These are phyloP conservation scores for Setaria viridis DNA, from an alignment of 202 grass and related monocot genomes.

Conservation along the genomic window DNA sequence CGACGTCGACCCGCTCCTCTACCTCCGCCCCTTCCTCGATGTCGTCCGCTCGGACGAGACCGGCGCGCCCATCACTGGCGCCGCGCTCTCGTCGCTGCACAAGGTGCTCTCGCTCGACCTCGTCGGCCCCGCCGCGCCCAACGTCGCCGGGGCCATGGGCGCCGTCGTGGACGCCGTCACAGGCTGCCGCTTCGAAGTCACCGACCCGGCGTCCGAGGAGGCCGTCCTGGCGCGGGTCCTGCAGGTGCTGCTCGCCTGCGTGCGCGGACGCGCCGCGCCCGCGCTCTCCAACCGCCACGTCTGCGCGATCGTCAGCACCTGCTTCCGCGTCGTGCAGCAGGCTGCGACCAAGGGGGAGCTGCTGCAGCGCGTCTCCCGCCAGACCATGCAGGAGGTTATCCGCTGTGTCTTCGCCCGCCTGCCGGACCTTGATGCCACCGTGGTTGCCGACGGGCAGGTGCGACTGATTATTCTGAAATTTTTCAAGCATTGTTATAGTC, in stretches of 20 bases:
- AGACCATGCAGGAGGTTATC: slow-evolving; percentile 98
- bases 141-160: slow-evolving; percentile 63
- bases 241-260: slow-evolving; percentile 87
- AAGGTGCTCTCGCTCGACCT: slow-evolving; percentile 89
- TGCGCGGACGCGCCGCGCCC: slow-evolving; percentile 64
- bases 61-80: slow-evolving; percentile 92
- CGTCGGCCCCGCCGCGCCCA: slow-evolving; percentile 49
- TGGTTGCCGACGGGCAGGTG: slow-evolving; percentile 43
- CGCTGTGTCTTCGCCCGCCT: slow-evolving; percentile 76
- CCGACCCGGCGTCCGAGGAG: slow-evolving; percentile 94
- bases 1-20: slow-evolving; percentile 65
- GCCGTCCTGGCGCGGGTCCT: slow-evolving; percentile 85
- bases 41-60: slow-evolving; percentile 96
- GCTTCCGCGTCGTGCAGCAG: slow-evolving; percentile 98
- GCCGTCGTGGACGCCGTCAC: slow-evolving; percentile 89
- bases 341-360: slow-evolving; percentile 96
- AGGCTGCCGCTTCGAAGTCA: slow-evolving; percentile 91
- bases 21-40: slow-evolving; percentile 88
- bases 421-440: slow-evolving; percentile 38
- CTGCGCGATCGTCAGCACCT: slow-evolving; percentile 84
- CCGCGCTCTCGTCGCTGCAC: slow-evolving; percentile 84
- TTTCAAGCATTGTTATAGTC: not conserved
- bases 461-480: not conserved
- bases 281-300: slow-evolving; percentile 81
- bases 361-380: slow-evolving; percentile 87